A percentile compares a stretch with the other conserved stretches of the same genome.
These are phyloP conservation scores for Trichocomaceae sp. DNA, from an alignment of 2,329 filamentous ascomycete genomes.

Conservation along the genomic window DNA sequence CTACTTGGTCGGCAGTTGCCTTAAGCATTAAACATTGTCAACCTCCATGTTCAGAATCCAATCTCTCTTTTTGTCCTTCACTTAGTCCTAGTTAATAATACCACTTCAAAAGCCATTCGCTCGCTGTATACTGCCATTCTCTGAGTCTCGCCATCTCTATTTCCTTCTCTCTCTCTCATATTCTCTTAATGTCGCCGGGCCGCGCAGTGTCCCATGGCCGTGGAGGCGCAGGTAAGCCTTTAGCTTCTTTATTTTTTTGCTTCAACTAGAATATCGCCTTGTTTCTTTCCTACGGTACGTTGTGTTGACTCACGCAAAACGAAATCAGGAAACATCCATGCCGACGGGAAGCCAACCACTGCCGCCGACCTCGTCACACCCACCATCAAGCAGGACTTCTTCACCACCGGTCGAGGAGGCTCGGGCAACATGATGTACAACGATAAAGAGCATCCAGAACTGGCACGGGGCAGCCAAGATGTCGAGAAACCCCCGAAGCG, in stretches of 20 bases:
- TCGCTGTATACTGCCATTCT: background rate
- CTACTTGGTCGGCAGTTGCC: background rate
- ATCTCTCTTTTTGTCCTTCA: slow-evolving; percentile 26
- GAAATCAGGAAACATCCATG: slow-evolving; percentile 54
- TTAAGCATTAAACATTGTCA: background rate
- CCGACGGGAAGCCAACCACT: slow-evolving; percentile 44
- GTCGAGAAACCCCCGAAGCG: slow-evolving; percentile 53
- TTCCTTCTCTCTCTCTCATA: too few relatives aligned
- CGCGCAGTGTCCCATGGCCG: slow-evolving; percentile 60
- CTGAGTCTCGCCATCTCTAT: background rate
- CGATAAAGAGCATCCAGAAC: slow-evolving; percentile 56
- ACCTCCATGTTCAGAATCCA: slow-evolving; percentile 14
- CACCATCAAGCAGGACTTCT: slow-evolving; percentile 71
- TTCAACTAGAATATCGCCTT: background rate
- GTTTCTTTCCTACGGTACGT: background rate
- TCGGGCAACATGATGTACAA: slow-evolving; percentile 80
- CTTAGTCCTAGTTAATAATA: slow-evolving; percentile 12
- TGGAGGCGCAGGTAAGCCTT: slow-evolving; percentile 59
- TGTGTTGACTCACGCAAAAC: background rate
- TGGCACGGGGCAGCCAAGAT: slow-evolving; percentile 76
- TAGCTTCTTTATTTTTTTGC: too few relatives aligned
- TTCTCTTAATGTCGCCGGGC: slow-evolving; percentile 15
- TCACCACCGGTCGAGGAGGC: slow-evolving; percentile 85
- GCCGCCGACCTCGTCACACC: slow-evolving; percentile 70
- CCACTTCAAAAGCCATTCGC: background rate